Conservation (phyloP, 2,329 filamentous ascomycete species). For the Metarhizium anisopliae region DNA sequence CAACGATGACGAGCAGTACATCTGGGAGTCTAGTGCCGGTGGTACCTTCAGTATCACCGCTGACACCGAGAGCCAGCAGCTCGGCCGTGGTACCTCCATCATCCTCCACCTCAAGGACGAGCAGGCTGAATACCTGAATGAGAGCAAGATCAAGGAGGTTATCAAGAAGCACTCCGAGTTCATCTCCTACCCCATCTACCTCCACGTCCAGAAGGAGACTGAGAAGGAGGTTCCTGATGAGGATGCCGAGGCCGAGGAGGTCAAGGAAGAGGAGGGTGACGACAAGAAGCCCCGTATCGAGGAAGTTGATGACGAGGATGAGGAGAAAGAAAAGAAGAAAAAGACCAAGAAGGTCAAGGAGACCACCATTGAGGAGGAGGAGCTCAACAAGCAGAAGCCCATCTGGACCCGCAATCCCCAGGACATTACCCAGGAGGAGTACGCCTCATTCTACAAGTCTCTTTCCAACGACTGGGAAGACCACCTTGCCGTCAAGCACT, state of each 20-base stretch:
- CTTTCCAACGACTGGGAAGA: conserved; percentile 99
- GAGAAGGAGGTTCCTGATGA: conserved; percentile 98
- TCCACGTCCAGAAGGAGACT: conserved; percentile 97
- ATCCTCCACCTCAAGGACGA: conserved; percentile 99
- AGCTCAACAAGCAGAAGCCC: conserved; percentile 99
- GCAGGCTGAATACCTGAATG: conserved; percentile 96
- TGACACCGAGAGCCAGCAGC: conserved; percentile 82
- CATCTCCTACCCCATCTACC: conserved; percentile 99
- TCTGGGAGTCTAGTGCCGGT: conserved; percentile 97
- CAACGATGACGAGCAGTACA: conserved; percentile 99
- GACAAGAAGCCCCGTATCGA: conserved; percentile 96
- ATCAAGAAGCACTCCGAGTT: conserved; percentile 99
- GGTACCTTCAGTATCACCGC: conserved; percentile 90
- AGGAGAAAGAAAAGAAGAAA: conserved; percentile 80
- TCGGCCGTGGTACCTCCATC: conserved; percentile 95
- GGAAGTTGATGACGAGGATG: conserved; percentile 81
- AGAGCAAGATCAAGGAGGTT: conserved; percentile 99
- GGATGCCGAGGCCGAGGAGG: conserved; percentile 67
- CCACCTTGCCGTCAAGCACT: conserved; percentile 99
- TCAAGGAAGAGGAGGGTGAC: conserved; percentile 57
- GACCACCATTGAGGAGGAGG: conserved; percentile 96
- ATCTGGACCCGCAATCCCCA: conserved; percentile 99
- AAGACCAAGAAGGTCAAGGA: conserved; percentile 99
- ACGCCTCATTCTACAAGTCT: conserved; percentile 99
- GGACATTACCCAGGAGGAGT: conserved; percentile 94